These are phyloP conservation scores for Takashimella koratensis DNA, from an alignment of 1,284 basidiomycete species.

Conservation along the genomic window DNA sequence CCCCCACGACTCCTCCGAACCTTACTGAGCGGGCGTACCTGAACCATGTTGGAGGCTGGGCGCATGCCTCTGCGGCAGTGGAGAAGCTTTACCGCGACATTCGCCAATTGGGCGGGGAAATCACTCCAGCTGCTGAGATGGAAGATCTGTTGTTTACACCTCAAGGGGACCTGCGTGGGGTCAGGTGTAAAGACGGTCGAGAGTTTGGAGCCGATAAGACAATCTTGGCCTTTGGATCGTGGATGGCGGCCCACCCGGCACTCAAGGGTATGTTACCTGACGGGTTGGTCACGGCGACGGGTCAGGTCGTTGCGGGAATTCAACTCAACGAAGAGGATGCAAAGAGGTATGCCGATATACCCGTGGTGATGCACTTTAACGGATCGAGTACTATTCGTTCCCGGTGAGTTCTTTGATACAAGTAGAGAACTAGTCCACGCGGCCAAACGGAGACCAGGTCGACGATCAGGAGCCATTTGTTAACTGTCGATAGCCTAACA, in stretches of 20 bases:
- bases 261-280: constrained; percentile 16
- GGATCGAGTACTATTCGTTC: constrained; percentile 67
- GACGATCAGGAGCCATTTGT: no score
- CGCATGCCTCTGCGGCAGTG: constrained; percentile 64
- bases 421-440: no score
- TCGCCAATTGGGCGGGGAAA: constrained; percentile 55
- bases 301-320: constrained; percentile 68
- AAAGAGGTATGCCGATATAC: constrained; percentile 57
- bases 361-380: constrained; percentile 66
- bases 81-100: constrained; percentile 58
- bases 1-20: no score
- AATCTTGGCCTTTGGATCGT: constrained; percentile 25
- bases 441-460: no score
- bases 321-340: constrained; percentile 65
- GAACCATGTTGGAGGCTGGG: constrained; percentile 77
- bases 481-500: constrained; percentile 59
- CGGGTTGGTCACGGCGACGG: constrained; percentile 14
- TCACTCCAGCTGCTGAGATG: constrained; percentile 59
- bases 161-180: constrained; percentile 18
- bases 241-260: constrained; percentile 22
- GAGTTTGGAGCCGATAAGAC: constrained; percentile 23
- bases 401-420: constrained; percentile 66
- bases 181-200: constrained; percentile 16
- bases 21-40: constrained; percentile 57
- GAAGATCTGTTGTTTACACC: constrained; percentile 43